A percentile compares a stretch with the other conserved stretches of the same genome.
Conservation (phyloP, 1,284 basidiomycete genomes). For the Afroboletus lepidellus region DNA sequence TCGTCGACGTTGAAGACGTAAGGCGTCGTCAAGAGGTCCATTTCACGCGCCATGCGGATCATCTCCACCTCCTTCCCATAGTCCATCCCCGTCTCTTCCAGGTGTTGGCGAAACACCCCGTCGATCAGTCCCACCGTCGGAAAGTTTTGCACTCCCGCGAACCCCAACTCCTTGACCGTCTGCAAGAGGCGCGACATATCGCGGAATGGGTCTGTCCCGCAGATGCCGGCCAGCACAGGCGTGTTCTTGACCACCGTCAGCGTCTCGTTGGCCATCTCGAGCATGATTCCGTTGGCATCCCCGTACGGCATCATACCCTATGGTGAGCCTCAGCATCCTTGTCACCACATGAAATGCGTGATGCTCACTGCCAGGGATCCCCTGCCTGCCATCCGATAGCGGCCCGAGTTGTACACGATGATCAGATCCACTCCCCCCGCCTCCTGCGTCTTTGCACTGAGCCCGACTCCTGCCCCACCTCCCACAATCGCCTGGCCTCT, state of each 20-base stretch:
- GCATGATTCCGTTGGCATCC: conserved; percentile 31
- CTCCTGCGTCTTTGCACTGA: conserved; percentile 32
- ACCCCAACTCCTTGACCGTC: conserved; percentile 29
- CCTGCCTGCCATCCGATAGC: conserved; percentile 31
- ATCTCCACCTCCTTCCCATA: conserved; percentile 35
- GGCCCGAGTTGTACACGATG: conserved; percentile 34
- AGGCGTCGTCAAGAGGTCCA: conserved; percentile 30
- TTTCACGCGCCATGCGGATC: conserved; percentile 27
- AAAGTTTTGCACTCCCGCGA: conserved; percentile 32
- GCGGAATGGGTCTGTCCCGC: conserved; percentile 32
- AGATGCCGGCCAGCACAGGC: conserved; percentile 30
- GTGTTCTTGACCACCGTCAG: conserved; percentile 31
- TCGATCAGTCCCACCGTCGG: conserved; percentile 33
- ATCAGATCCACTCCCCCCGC: conserved; percentile 28
- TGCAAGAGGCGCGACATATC: conserved; percentile 25
- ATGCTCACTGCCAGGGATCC: conserved; percentile 30
- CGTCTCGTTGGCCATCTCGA: conserved; percentile 32
- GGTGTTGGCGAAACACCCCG: conserved; percentile 31
- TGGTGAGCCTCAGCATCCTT: conserved; percentile 1
- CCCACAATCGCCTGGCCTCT: conserved; percentile 26
- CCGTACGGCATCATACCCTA: conserved; percentile 35
- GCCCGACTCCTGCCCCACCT: conserved; percentile 31
- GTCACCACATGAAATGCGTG: background rate
- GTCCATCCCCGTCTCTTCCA: conserved; percentile 34
- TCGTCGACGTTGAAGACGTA: conserved; percentile 31